phyloP scores from a whole-genome alignment of 371 early-diverging fungal genomes.

The Saksenaea oblongispora region DNA sequence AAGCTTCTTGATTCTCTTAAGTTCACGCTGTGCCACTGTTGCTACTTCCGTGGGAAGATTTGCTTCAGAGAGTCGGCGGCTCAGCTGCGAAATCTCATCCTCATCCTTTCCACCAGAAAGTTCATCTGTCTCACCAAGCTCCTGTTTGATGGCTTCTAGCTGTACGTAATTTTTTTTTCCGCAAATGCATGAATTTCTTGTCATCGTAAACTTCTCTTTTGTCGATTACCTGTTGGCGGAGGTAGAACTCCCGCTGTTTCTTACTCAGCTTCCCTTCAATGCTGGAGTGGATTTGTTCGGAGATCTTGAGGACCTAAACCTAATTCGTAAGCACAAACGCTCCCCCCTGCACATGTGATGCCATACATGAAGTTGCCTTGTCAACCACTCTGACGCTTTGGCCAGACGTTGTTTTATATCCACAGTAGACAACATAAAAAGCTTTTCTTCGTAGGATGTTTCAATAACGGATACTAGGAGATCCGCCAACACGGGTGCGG shows the following conservation, averaged over 20 bases:
- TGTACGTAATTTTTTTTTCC: neutral
- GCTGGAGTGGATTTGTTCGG: constrained; percentile 72
- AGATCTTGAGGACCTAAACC: constrained; percentile 66
- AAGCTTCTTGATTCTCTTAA: constrained; percentile 72
- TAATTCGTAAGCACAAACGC: neutral
- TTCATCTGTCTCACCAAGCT: constrained; percentile 55
- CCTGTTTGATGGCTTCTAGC: constrained; percentile 71
- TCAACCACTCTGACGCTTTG: constrained; percentile 60
- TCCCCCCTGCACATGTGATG: neutral
- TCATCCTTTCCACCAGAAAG: constrained; percentile 32
- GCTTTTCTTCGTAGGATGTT: constrained; percentile 67
- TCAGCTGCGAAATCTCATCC: constrained; percentile 64
- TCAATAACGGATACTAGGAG: constrained; percentile 74
- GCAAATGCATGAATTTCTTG: neutral
- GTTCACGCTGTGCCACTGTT: constrained; percentile 65
- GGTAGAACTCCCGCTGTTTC: constrained; percentile 79
- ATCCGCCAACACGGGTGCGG: constrained; percentile 68
- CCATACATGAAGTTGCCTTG: constrained; percentile 67
- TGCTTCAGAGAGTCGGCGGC: constrained; percentile 52
- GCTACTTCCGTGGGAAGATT: constrained; percentile 67
- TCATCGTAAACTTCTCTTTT: neutral
- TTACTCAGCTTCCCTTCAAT: constrained; percentile 74
- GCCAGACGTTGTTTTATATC: constrained; percentile 60
- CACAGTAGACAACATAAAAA: constrained; percentile 58
- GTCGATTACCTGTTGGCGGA: constrained; percentile 69